Evolutionary conservation across 139 green algal genomes (phyloP).

Genomic region (Coelastrella sp.): DNA sequence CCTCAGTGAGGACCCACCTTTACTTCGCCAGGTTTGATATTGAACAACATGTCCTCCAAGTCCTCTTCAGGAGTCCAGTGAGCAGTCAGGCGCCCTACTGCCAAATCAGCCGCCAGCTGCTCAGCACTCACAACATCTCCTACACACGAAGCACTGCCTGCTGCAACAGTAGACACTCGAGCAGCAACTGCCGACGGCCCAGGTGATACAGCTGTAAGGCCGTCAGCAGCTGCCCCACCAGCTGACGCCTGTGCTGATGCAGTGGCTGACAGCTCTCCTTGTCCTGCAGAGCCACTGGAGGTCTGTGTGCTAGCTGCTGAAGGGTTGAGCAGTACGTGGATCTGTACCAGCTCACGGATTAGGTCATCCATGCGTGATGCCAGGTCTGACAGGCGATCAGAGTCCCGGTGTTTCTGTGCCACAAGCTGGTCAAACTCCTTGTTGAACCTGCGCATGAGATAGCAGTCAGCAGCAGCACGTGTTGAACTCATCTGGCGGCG

Average conservation of each 20-base stretch:
- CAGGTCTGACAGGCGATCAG: conserved; percentile 42
- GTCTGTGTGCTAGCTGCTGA: conserved; percentile 4
- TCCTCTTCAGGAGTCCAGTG: conserved; percentile 34
- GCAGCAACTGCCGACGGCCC: background rate
- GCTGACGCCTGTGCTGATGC: background rate
- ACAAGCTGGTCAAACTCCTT: conserved; percentile 14
- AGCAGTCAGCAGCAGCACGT: too few species aligned
- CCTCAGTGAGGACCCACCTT: conserved; percentile 35
- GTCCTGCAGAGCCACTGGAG: too few species aligned
- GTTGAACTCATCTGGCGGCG: too few species aligned
- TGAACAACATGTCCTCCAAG: conserved; percentile 39
- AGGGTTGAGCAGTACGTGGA: conserved; percentile 1
- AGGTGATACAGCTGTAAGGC: background rate
- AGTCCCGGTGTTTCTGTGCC: conserved; percentile 38
- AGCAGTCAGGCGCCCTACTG: conserved; percentile 4
- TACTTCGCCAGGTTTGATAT: conserved; percentile 37
- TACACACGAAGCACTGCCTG: background rate
- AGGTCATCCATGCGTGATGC: conserved; percentile 35
- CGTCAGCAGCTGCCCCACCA: background rate
- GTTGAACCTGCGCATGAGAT: conserved; percentile 51
- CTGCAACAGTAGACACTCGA: background rate
- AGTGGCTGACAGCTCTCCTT: background rate
- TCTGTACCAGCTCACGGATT: conserved; percentile 30
- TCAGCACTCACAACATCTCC: background rate
- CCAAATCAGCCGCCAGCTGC: conserved; percentile 7